phyloP scores from a whole-genome alignment of 2,329 filamentous ascomycete genomes.

The Huntiella abstrusa region DNA sequence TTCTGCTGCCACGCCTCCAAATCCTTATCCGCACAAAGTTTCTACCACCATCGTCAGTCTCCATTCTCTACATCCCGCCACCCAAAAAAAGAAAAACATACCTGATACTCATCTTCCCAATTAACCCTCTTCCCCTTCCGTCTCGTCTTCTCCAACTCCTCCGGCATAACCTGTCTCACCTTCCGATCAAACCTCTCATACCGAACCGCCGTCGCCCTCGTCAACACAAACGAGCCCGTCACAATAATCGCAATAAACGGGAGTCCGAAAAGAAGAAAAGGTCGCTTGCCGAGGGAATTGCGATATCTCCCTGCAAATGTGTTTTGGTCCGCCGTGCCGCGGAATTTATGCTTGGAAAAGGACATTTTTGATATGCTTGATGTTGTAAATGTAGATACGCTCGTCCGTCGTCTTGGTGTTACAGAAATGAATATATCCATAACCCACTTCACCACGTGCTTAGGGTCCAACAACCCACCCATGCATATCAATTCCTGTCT shows the following conservation, averaged over 20 bases:
- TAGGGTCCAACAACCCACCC: no score
- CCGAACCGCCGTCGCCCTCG: slow-evolving; percentile 77
- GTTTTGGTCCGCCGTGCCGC: slow-evolving; percentile 41
- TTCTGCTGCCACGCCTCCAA: slow-evolving; percentile 95
- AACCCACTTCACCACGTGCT: no score
- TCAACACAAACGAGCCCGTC: slow-evolving; percentile 81
- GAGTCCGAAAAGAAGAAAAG: slow-evolving; percentile 82
- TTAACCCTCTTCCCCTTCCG: slow-evolving; percentile 52
- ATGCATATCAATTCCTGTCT: no score
- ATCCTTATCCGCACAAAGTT: slow-evolving; percentile 45
- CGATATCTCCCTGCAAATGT: slow-evolving; percentile 63
- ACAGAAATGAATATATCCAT: no score
- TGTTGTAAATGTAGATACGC: no score
- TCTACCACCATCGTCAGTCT: slow-evolving; percentile 4
- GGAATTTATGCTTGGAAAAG: slow-evolving; percentile 8
- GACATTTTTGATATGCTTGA: slow-evolving; percentile 1
- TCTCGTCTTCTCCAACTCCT: slow-evolving; percentile 71
- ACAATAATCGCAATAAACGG: slow-evolving; percentile 85
- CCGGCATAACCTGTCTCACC: slow-evolving; percentile 64
- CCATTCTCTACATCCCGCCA: background rate
- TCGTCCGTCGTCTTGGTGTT: no score
- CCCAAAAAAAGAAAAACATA: slow-evolving; percentile 25
- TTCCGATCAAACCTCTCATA: slow-evolving; percentile 89
- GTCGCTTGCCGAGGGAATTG: slow-evolving; percentile 51
- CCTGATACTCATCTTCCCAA: slow-evolving; percentile 75